A percentile compares a stretch with the other conserved stretches of the same genome.
phyloP scores from a whole-genome alignment of 2,329 filamentous ascomycete genomes.

The Colletotrichum coccodes region DNA sequence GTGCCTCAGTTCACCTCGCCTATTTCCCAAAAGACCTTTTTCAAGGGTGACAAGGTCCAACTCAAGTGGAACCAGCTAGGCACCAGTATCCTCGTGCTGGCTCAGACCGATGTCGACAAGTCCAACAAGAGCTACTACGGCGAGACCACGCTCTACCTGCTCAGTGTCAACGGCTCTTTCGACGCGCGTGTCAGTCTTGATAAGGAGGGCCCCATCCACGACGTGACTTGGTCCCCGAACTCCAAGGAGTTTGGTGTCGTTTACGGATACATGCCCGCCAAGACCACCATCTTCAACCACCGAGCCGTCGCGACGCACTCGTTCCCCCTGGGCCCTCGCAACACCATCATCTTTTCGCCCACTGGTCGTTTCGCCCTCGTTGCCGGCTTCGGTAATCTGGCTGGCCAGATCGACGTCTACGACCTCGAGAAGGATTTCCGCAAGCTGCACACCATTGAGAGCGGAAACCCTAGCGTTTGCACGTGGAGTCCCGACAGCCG shows the following conservation, averaged over 20 bases:
- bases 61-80: conserved; percentile 97
- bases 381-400: conserved; percentile 96
- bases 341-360: conserved; percentile 95
- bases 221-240: conserved; percentile 98
- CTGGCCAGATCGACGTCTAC: conserved; percentile 97
- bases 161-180: conserved; percentile 90
- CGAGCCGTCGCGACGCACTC: conserved; percentile 84
- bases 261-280: conserved; percentile 99
- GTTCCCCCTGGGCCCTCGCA: conserved; percentile 88
- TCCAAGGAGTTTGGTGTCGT: conserved; percentile 98
- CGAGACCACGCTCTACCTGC: conserved; percentile 95
- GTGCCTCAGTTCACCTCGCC: conserved; percentile 86
- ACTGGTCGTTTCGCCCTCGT: conserved; percentile 93
- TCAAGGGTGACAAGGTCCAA: conserved; percentile 99
- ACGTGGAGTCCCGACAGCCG: conserved; percentile 97
- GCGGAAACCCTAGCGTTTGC: conserved; percentile 94
- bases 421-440: conserved; percentile 93
- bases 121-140: conserved; percentile 99
- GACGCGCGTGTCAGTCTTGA: conserved; percentile 93
- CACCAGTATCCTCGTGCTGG: conserved; percentile 91
- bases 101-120: conserved; percentile 97
- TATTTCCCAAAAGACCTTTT: conserved; percentile 98
- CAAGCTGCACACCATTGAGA: conserved; percentile 94
- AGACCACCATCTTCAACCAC: conserved; percentile 97
- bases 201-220: conserved; percentile 97